phyloP scores from a whole-genome alignment of 495 filamentous ascomycete species.

The Lentithecium fluviatile region DNA sequence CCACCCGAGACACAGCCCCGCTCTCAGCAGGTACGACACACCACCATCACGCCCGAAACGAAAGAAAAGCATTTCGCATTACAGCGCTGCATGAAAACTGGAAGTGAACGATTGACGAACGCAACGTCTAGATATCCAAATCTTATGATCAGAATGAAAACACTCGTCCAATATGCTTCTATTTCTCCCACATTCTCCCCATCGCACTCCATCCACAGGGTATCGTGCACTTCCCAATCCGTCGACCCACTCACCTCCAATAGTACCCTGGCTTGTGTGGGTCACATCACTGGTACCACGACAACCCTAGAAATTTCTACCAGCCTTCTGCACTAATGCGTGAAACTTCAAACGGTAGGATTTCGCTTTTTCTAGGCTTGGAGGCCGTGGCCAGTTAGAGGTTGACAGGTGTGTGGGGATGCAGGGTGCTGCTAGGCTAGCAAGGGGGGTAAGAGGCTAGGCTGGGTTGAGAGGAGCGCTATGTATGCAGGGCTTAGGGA shows the following conservation, averaged over 20 bases:
- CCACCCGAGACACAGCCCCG: too few species aligned
- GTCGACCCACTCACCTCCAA: neutral
- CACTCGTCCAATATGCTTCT: too few species aligned
- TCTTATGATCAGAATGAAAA: too few species aligned
- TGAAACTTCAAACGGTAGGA: slow-evolving; percentile 6
- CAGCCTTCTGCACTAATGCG: slow-evolving; percentile 14
- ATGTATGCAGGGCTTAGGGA: neutral
- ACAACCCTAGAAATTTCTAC: neutral
- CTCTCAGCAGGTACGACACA: too few species aligned
- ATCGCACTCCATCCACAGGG: neutral
- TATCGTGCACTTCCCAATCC: slow-evolving; percentile 15
- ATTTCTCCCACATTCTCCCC: neutral
- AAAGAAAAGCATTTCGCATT: too few species aligned
- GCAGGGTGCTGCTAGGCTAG: slow-evolving; percentile 22
- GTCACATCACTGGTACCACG: slow-evolving; percentile 23
- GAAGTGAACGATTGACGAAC: too few species aligned
- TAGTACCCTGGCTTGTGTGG: neutral
- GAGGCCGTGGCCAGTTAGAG: slow-evolving; percentile 16
- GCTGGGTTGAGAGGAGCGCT: neutral
- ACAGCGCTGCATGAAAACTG: too few species aligned
- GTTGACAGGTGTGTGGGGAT: slow-evolving; percentile 27
- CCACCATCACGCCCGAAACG: too few species aligned
- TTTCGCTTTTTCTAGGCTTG: neutral
- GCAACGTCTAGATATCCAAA: too few species aligned
- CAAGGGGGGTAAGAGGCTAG: neutral